A percentile compares a stretch with the other conserved stretches of the same genome.
phyloP scores from a whole-genome alignment of 2,329 filamentous ascomycete species.

The Laburnicola sp. region DNA sequence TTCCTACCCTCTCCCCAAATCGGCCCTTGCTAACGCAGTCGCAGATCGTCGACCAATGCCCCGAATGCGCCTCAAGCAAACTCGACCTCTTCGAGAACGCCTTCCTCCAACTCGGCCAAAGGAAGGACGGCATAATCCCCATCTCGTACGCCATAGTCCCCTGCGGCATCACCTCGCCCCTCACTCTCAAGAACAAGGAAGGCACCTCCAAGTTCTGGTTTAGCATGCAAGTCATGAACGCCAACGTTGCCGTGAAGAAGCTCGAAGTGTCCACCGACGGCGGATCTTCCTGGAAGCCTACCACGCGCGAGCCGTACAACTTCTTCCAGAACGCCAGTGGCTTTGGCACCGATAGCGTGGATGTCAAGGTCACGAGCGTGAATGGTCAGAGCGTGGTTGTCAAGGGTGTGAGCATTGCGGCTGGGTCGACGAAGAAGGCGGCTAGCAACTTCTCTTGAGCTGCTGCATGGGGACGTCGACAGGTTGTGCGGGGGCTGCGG shows the following conservation, averaged over 20 bases:
- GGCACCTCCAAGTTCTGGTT: slow-evolving; percentile 59
- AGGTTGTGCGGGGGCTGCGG: not conserved
- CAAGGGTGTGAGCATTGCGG: slow-evolving; percentile 53
- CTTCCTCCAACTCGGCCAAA: slow-evolving; percentile 53
- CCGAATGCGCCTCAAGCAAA: slow-evolving; percentile 57
- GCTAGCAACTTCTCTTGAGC: slow-evolving; percentile 37
- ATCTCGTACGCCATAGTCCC: slow-evolving; percentile 55
- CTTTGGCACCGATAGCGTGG: slow-evolving; percentile 58
- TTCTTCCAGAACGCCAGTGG: slow-evolving; percentile 64
- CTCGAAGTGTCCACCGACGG: slow-evolving; percentile 65
- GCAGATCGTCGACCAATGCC: slow-evolving; percentile 61
- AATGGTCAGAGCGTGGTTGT: slow-evolving; percentile 58
- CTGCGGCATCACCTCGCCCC: slow-evolving; percentile 56
- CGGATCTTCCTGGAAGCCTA: slow-evolving; percentile 62
- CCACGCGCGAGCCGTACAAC: slow-evolving; percentile 57
- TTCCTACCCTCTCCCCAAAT: not conserved
- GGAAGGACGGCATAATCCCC: slow-evolving; percentile 53
- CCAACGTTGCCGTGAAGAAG: slow-evolving; percentile 58
- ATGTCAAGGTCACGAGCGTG: slow-evolving; percentile 59
- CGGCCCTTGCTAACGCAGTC: not conserved
- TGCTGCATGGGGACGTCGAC: not conserved
- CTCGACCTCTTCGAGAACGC: slow-evolving; percentile 60
- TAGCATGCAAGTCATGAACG: slow-evolving; percentile 67
- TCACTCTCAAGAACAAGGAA: slow-evolving; percentile 58
- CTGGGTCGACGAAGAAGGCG: slow-evolving; percentile 30